Base-by-base conservation (phyloP, 371 early-diverging fungal genomes). In the Apophysomyces ossiformis region DNA sequence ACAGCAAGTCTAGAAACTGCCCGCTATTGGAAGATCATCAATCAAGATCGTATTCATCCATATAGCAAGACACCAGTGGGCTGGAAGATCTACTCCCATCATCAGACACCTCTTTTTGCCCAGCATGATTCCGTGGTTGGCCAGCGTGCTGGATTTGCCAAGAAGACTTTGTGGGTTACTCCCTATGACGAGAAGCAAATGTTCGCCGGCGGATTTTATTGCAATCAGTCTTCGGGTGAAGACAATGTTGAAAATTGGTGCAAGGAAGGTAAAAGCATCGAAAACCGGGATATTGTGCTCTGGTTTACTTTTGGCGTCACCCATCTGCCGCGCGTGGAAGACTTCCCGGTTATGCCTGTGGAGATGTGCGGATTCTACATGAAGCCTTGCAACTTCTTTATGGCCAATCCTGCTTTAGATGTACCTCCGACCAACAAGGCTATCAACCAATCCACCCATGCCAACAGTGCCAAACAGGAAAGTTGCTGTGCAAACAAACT, bases 251-350 rank as follows among this genome's bases (percentile, higher is more conserved):
- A 73, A 21, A 18, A 54, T 1, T 85, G 81, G 83, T 72, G 72
- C 38, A 78, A 77, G 59, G 70, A 68, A 11, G 65, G 60, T 1
- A 57, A 69, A 45, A 69, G 58, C 56, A 70, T 85, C 41, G 68
- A 67, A 32, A 71, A 85, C 58, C 68, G 58, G 1, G 85, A 85
- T 66, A 75, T 85, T 50, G 82, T 83, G 9, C 43, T 83, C n/a
- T 85, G 85, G 85, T 73, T 76, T 41, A 81, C 83, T 8, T 85
- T 85, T 69, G 85, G 82, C 60, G 67, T 85, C 38, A 83, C 83
- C 16, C 85, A 85, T 58, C 64, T 83, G 58, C 82, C 82, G 38
- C 77, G 85, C 50, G 83, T 75, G 8, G 85, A 85, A 68, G 85
- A 85, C 60, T 83, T 83, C 70, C 85, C 85, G 45, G 64, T 85